phyloP scores from a whole-genome alignment of 2,329 filamentous ascomycete genomes.

The Sclerotinia glacialis region DNA sequence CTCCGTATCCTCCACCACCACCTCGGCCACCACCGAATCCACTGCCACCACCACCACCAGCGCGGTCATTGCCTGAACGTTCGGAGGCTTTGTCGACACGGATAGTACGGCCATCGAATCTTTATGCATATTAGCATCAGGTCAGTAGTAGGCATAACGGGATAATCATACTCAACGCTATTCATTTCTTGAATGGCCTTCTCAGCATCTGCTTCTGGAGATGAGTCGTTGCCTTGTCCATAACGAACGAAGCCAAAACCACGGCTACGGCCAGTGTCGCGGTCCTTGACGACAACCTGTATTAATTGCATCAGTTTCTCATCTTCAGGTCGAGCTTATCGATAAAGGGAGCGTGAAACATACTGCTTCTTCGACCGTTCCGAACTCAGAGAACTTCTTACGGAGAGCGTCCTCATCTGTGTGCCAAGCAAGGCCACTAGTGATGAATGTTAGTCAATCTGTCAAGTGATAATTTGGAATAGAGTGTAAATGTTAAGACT shows the following conservation, averaged over 20 bases:
- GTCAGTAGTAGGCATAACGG: background rate
- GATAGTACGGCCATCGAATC: constrained; percentile 91
- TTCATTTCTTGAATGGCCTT: constrained; percentile 77
- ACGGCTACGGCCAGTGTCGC: constrained; percentile 92
- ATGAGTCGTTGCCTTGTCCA: constrained; percentile 45
- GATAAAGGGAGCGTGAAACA: constrained; percentile 44
- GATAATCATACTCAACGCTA: constrained; percentile 75
- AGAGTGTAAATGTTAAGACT: constrained; percentile 40
- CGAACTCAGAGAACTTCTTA: constrained; percentile 90
- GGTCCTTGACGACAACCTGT: constrained; percentile 95
- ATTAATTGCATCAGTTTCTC: constrained; percentile 30
- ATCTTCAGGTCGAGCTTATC: constrained; percentile 14
- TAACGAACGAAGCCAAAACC: constrained; percentile 98
- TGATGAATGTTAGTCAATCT: constrained; percentile 17
- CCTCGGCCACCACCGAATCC: constrained; percentile 41
- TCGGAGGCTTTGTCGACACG: constrained; percentile 88
- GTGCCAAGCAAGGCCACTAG: constrained; percentile 95
- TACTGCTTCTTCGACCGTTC: constrained; percentile 91
- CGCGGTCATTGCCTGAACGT: constrained; percentile 43
- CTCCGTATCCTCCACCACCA: constrained; percentile 37
- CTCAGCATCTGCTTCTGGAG: constrained; percentile 66
- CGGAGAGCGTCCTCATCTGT: constrained; percentile 86
- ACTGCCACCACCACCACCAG: constrained; percentile 40
- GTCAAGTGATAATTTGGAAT: constrained; percentile 5
- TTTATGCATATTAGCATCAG: constrained; percentile 41